A percentile compares a stretch with the other conserved stretches of the same genome.
Conservation (phyloP, 345 rosid species). For the Dipteronia sinensis region DNA sequence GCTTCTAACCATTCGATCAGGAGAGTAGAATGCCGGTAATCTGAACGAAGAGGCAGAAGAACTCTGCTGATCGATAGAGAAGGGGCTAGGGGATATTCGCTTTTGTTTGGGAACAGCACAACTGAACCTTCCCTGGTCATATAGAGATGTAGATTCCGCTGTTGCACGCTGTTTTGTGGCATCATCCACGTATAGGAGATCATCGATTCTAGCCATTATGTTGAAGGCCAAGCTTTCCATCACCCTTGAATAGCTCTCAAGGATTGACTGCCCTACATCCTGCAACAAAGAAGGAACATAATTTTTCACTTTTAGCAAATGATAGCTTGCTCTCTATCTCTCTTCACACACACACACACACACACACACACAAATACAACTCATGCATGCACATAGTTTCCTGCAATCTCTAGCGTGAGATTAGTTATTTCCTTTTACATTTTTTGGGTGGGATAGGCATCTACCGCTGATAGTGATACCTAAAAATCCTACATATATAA, state of each 20-base stretch:
- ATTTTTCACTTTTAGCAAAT: neutral
- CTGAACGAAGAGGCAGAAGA: slow-evolving; percentile 13
- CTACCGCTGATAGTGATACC: neutral
- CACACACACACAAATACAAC: neutral
- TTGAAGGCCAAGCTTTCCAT: slow-evolving; percentile 51
- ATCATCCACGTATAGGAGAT: slow-evolving; percentile 44
- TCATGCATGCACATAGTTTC: neutral
- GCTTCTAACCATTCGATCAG: slow-evolving; percentile 16
- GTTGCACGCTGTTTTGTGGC: slow-evolving; percentile 44
- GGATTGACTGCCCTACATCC: slow-evolving; percentile 52
- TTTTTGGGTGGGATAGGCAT: neutral
- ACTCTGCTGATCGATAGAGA: slow-evolving; percentile 14
- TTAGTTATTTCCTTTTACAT: neutral
- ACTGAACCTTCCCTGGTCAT: slow-evolving; percentile 22
- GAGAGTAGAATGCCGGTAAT: slow-evolving; percentile 11
- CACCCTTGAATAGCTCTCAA: slow-evolving; percentile 57
- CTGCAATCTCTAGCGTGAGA: neutral
- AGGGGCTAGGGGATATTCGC: slow-evolving; percentile 24
- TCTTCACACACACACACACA: neutral
- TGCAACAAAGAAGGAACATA: slow-evolving; percentile 17
- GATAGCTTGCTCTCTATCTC: neutral
- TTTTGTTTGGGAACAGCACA: slow-evolving; percentile 25
- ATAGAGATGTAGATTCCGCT: slow-evolving; percentile 22
- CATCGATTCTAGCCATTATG: slow-evolving; percentile 45
- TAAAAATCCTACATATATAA: neutral